Evolutionary conservation across 345 rosid genomes (phyloP).

Genomic region (Adansonia digitata): DNA sequence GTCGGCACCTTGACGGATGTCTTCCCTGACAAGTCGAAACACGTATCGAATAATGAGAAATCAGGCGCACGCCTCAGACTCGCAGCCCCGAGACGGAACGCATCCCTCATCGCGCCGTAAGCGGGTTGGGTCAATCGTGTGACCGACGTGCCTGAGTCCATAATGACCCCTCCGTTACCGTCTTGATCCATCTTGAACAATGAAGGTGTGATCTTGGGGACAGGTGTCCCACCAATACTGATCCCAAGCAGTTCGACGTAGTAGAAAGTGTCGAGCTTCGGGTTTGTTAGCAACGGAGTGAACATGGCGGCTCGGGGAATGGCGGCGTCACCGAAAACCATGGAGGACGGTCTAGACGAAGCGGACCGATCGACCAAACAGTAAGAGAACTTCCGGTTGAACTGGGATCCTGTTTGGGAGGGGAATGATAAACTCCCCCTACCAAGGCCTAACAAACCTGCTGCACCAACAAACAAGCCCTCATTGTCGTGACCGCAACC

Average conservation of each 20-base stretch:
- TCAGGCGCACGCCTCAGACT: slow-evolving; percentile 47
- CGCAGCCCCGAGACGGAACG: slow-evolving; percentile 52
- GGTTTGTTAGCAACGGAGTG: slow-evolving; percentile 75
- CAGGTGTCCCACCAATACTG: slow-evolving; percentile 89
- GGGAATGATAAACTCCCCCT: slow-evolving; percentile 85
- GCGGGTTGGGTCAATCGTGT: slow-evolving; percentile 75
- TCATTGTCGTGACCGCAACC: slow-evolving; percentile 97
- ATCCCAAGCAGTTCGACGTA: slow-evolving; percentile 81
- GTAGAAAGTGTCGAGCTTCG: slow-evolving; percentile 90
- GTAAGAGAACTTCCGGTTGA: slow-evolving; percentile 79
- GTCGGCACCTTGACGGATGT: slow-evolving; percentile 74
- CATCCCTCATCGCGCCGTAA: slow-evolving; percentile 53
- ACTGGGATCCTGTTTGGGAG: slow-evolving; percentile 65
- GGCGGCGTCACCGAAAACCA: slow-evolving; percentile 79
- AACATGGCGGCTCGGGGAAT: slow-evolving; percentile 62
- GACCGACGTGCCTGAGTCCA: slow-evolving; percentile 87
- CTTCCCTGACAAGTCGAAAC: slow-evolving; percentile 66
- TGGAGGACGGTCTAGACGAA: slow-evolving; percentile 68
- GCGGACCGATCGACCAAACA: slow-evolving; percentile 89
- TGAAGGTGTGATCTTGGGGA: slow-evolving; percentile 58
- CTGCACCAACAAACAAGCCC: slow-evolving; percentile 91
- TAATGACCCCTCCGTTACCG: slow-evolving; percentile 91
- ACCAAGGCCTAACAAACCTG: slow-evolving; percentile 89
- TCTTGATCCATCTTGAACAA: slow-evolving; percentile 65
- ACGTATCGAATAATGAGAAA: slow-evolving; percentile 70